A percentile compares a stretch with the other conserved stretches of the same genome.
phyloP scores from a whole-genome alignment of 768 basidiomycete species.

The Suillus discolor region DNA sequence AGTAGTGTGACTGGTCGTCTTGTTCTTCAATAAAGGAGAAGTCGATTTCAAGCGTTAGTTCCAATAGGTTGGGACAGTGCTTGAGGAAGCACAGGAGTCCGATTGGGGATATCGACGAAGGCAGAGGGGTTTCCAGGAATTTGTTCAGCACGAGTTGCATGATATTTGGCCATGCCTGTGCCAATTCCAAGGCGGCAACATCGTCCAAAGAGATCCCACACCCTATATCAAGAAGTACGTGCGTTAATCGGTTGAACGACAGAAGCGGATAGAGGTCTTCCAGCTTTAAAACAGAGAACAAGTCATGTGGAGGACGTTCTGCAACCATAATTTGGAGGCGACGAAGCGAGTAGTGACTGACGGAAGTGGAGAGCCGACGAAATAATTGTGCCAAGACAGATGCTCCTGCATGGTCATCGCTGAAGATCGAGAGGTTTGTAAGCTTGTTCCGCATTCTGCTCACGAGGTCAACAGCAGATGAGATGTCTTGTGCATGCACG shows the following conservation, averaged over 20 bases:
- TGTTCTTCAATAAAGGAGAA: conserved; percentile 17
- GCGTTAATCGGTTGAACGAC: conserved; percentile 25
- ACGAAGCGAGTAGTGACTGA: background rate
- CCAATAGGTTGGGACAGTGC: conserved; percentile 11
- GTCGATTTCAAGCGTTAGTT: conserved; percentile 24
- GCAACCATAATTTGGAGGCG: background rate
- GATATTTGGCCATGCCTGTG: conserved; percentile 22
- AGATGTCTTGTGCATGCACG: background rate
- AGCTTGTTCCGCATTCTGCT: conserved; percentile 6
- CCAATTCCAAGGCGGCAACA: conserved; percentile 18
- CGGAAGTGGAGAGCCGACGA: background rate
- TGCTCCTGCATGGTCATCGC: background rate
- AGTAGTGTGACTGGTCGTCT: conserved; percentile 9
- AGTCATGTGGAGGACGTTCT: background rate
- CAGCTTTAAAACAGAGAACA: background rate
- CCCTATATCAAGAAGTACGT: conserved; percentile 18
- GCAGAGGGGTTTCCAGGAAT: background rate
- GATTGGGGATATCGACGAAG: conserved; percentile 13
- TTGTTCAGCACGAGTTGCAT: background rate
- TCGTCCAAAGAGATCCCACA: conserved; percentile 26
- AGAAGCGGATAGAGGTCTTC: background rate
- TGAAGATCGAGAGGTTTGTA: conserved; percentile 1
- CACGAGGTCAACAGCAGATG: conserved; percentile 2
- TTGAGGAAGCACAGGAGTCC: conserved; percentile 26
- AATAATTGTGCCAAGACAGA: background rate